These are phyloP conservation scores for Sclerotinia sclerotiorum DNA, from an alignment of 2,329 filamentous ascomycete species.

Conservation along the genomic window DNA sequence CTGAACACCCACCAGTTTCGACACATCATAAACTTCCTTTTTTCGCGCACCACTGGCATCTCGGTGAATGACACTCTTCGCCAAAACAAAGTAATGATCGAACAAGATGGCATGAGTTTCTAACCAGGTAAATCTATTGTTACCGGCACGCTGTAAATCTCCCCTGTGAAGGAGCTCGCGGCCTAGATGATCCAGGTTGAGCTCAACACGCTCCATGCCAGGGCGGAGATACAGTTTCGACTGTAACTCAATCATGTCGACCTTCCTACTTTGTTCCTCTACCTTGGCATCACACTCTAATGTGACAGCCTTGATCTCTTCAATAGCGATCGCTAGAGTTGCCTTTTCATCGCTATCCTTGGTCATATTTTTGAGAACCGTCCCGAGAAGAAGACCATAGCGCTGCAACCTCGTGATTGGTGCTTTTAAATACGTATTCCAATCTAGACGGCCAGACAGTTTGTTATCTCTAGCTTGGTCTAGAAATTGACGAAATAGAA, in stretches of 20 bases:
- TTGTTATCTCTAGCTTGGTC: constrained; percentile 77
- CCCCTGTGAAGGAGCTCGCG: constrained; percentile 86
- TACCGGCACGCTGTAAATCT: constrained; percentile 84
- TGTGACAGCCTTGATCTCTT: constrained; percentile 88
- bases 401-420: constrained; percentile 91
- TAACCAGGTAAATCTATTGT: constrained; percentile 86
- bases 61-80: constrained; percentile 69
- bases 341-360: constrained; percentile 86
- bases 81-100: constrained; percentile 92
- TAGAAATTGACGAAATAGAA: constrained; percentile 82
- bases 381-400: constrained; percentile 79
- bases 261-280: constrained; percentile 87
- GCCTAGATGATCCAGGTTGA: constrained; percentile 93
- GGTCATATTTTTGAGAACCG: constrained; percentile 79
- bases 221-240: constrained; percentile 81
- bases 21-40: constrained; percentile 86
- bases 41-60: constrained; percentile 72
- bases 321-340: constrained; percentile 79
- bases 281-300: constrained; percentile 90
- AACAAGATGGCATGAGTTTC: constrained; percentile 93
- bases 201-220: constrained; percentile 80
- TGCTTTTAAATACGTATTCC: constrained; percentile 91
- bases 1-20: constrained; percentile 68
- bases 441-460: constrained; percentile 78
- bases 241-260: constrained; percentile 81